A percentile compares a stretch with the other conserved stretches of the same genome.
Conservation (phyloP, 2,329 filamentous ascomycete species). For the Aspergillus chevalieri region DNA sequence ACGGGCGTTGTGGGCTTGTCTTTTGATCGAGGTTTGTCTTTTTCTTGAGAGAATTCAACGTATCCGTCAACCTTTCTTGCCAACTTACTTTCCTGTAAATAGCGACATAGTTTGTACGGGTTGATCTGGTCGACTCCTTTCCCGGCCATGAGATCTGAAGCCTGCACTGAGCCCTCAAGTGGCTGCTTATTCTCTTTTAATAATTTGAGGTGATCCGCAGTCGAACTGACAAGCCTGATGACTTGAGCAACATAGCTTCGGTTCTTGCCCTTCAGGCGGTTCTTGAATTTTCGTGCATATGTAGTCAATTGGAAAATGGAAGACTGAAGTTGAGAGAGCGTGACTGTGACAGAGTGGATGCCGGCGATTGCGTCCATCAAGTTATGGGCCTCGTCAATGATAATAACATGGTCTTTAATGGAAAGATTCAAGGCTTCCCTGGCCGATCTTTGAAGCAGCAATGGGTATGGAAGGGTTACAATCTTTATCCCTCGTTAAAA, state of each 20-base stretch:
- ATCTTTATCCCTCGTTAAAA: constrained; percentile 46
- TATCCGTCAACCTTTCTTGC: constrained; percentile 95
- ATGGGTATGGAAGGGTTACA: constrained; percentile 83
- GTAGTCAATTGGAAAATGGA: constrained; percentile 69
- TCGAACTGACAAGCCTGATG: constrained; percentile 72
- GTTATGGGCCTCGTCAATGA: constrained; percentile 96
- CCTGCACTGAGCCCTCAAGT: constrained; percentile 62
- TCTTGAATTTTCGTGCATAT: constrained; percentile 84
- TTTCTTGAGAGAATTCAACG: constrained; percentile 55
- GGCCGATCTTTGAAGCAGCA: constrained; percentile 79
- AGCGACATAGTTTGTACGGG: constrained; percentile 77
- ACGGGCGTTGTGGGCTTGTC: constrained; percentile 43
- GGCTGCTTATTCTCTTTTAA: constrained; percentile 37
- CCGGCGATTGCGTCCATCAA: constrained; percentile 89
- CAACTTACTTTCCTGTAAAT: constrained; percentile 85
- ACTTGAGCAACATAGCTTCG: constrained; percentile 85
- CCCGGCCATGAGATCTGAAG: constrained; percentile 66
- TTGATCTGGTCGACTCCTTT: constrained; percentile 96
- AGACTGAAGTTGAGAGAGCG: constrained; percentile 63
- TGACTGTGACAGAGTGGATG: constrained; percentile 75
- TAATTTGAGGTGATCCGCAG: constrained; percentile 61
- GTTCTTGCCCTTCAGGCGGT: constrained; percentile 83
- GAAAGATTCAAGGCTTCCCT: constrained; percentile 82
- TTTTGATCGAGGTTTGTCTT: constrained; percentile 29
- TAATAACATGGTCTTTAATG: constrained; percentile 80